phyloP scores from a whole-genome alignment of 345 rosid genomes.

The Euclidium syriacum region DNA sequence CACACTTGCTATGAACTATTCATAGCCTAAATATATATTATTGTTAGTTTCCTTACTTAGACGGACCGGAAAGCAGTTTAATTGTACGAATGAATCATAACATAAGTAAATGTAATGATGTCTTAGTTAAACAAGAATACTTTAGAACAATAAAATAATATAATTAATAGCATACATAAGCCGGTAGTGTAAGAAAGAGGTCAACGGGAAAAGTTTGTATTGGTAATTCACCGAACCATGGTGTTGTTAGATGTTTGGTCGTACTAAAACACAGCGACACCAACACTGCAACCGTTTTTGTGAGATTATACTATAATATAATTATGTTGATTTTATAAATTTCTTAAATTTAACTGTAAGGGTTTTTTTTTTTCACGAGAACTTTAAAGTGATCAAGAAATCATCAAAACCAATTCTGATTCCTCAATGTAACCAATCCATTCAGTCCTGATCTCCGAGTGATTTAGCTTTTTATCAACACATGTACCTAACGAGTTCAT shows the following conservation, averaged over 20 bases:
- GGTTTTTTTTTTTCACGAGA: too few relatives aligned
- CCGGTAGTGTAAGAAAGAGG: conserved; percentile 3
- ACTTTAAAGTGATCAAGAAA: too few relatives aligned
- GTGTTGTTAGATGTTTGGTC: conserved; percentile 23
- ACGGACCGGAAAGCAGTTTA: neutral
- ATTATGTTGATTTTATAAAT: neutral
- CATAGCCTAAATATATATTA: neutral
- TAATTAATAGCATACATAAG: neutral
- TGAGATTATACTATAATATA: neutral
- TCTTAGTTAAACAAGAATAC: neutral
- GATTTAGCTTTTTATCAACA: too few relatives aligned
- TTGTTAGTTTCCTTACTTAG: neutral
- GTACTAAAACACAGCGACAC: conserved; percentile 13
- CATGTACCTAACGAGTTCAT: too few relatives aligned
- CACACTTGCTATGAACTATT: too few relatives aligned
- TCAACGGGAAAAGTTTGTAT: neutral
- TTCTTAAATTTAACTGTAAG: too few relatives aligned
- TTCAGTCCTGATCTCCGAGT: too few relatives aligned
- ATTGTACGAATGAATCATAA: neutral
- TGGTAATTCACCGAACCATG: conserved; percentile 23
- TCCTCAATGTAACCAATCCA: too few relatives aligned
- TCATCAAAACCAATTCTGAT: too few relatives aligned
- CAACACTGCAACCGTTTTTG: neutral
- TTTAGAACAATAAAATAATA: neutral
- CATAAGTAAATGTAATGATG: neutral